Evolutionary conservation across 768 basidiomycete genomes (phyloP).

Genomic region (Lentinula aciculospora): DNA sequence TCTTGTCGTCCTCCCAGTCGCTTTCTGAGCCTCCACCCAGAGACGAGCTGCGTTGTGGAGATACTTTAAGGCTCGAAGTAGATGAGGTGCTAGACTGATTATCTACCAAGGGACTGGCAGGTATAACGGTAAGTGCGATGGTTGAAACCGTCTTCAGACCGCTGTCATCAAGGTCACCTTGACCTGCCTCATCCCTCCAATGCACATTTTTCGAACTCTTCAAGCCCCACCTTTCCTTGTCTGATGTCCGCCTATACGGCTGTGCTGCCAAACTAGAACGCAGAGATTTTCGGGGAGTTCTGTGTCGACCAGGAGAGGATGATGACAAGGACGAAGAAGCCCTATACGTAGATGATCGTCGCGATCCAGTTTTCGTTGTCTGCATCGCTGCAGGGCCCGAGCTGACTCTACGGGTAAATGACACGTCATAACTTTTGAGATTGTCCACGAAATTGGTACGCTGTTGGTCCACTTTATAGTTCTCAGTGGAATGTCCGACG

Average conservation of each 20-base stretch:
- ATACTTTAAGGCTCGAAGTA: conserved; percentile 17
- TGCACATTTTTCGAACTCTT: conserved; percentile 73
- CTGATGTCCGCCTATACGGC: conserved; percentile 59
- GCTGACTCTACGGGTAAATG: conserved; percentile 43
- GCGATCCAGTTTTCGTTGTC: conserved; percentile 25
- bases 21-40: conserved; percentile 62
- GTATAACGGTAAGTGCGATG: conserved; percentile 34
- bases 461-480: conserved; percentile 38
- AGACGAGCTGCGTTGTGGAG: conserved; percentile 39
- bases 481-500: conserved; percentile 61
- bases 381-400: conserved; percentile 45
- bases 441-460: conserved; percentile 33
- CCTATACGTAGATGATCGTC: conserved; percentile 35
- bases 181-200: conserved; percentile 48
- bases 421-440: conserved; percentile 46
- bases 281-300: conserved; percentile 68
- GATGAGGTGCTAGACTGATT: conserved; percentile 17
- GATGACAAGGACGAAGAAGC: conserved; percentile 37
- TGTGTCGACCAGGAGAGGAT: conserved; percentile 46
- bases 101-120: conserved; percentile 33
- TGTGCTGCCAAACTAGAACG: conserved; percentile 57
- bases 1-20: conserved; percentile 89
- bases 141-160: conserved; percentile 13
- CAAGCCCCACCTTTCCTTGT: conserved; percentile 51
- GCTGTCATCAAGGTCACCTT: conserved; percentile 10